A percentile compares a stretch with the other conserved stretches of the same genome.
phyloP scores from a whole-genome alignment of 2,329 filamentous ascomycete species.

The Ophiosphaerella narmari region DNA sequence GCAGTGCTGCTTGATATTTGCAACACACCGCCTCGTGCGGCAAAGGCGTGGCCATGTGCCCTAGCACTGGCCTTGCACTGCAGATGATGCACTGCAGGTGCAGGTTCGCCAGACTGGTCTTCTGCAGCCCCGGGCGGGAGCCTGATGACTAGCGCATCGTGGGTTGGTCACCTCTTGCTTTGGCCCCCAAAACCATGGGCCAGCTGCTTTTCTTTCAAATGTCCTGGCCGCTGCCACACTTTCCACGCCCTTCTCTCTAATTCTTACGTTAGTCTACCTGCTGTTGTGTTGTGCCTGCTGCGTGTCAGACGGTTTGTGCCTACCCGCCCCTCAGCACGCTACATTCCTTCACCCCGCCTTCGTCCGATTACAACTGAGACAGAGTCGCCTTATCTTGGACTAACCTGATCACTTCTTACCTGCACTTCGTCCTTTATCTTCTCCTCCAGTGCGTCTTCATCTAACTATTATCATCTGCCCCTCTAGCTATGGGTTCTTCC shows the following conservation, averaged over 20 bases:
- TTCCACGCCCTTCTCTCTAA: constrained; percentile 13
- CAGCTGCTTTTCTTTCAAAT: constrained; percentile 25
- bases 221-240: constrained; percentile 20
- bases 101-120: constrained; percentile 27
- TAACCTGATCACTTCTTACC: constrained; percentile 10
- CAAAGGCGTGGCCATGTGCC: constrained; percentile 10
- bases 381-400: not conserved
- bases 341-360: constrained; percentile 21
- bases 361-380: constrained; percentile 16
- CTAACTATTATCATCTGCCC: too few species aligned
- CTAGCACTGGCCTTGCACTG: constrained; percentile 9
- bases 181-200: constrained; percentile 26
- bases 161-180: constrained; percentile 14
- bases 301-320: constrained; percentile 29
- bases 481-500: constrained; percentile 27
- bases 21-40: constrained; percentile 6
- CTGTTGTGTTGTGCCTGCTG: constrained; percentile 16
- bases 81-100: constrained; percentile 7
- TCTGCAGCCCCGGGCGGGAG: constrained; percentile 28
- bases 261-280: constrained; percentile 17
- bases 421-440: not conserved
- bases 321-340: constrained; percentile 9
- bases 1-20: not conserved
- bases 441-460: not conserved
- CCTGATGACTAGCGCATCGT: constrained; percentile 39